These are phyloP conservation scores for Casuarina cunninghamiana DNA, from an alignment of 306 rosid genomes.

Conservation along the genomic window DNA sequence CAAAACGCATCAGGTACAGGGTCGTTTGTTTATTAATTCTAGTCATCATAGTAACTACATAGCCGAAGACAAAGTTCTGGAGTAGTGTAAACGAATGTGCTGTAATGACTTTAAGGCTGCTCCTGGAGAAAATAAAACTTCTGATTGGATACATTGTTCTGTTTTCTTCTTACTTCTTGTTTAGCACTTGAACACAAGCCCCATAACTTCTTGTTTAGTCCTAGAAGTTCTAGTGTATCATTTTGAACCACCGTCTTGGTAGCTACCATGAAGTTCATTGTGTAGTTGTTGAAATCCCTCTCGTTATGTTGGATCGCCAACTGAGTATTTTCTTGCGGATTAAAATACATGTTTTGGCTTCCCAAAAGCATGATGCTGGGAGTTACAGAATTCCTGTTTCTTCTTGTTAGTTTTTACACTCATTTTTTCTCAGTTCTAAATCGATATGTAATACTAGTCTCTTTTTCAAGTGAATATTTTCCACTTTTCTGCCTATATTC, in stretches of 20 bases:
- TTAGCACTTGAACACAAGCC: neutral
- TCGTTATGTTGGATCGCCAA: neutral
- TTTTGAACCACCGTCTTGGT: neutral
- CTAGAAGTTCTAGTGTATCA: neutral
- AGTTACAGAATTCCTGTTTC: neutral
- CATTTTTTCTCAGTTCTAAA: neutral
- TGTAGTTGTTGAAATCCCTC: neutral
- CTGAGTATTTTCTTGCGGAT: neutral
- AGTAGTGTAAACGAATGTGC: neutral
- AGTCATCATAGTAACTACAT: neutral
- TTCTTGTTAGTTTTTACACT: neutral
- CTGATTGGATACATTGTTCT: neutral
- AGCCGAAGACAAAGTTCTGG: neutral
- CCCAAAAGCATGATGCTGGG: neutral
- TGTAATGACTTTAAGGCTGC: neutral
- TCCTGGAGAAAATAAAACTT: neutral
- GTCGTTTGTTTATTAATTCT: conserved; percentile 10
- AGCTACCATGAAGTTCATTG: neutral
- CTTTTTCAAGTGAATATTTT: neutral
- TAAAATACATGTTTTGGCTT: neutral
- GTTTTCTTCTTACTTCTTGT: neutral
- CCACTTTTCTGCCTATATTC: conserved; percentile 18
- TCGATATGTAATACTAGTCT: neutral
- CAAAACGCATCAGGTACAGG: conserved; percentile 78
- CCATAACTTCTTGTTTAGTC: neutral